These are phyloP conservation scores for Inga laurina DNA, from an alignment of 306 rosid genomes.

Conservation along the genomic window DNA sequence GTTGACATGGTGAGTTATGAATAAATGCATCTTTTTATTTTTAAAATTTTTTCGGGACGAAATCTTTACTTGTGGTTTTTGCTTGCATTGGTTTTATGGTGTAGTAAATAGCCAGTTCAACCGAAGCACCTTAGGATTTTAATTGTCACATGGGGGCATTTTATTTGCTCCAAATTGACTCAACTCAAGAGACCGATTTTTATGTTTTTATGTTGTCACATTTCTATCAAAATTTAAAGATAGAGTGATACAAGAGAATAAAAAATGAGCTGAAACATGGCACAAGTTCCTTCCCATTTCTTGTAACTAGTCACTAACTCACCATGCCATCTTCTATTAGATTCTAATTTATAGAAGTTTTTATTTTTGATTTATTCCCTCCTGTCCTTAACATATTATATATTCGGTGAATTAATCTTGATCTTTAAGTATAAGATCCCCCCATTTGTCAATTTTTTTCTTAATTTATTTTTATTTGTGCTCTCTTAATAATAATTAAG, in stretches of 20 bases:
- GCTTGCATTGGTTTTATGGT: neutral
- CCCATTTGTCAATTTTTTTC: too few relatives aligned
- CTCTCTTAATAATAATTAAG: fast-evolving
- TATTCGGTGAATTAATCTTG: too few relatives aligned
- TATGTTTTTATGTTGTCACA: neutral
- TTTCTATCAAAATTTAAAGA: neutral
- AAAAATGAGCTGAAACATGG: neutral
- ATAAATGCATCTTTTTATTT: neutral
- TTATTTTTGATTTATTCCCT: too few relatives aligned
- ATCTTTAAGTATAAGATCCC: too few relatives aligned
- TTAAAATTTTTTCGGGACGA: neutral
- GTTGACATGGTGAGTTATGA: neutral
- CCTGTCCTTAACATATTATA: too few relatives aligned
- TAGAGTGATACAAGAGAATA: neutral
- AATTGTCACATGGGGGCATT: neutral
- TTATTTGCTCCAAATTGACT: neutral
- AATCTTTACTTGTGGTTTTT: neutral
- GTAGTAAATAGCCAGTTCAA: neutral
- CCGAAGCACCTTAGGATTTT: neutral
- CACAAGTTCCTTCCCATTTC: neutral
- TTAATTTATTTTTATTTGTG: too few relatives aligned
- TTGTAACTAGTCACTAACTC: too few relatives aligned
- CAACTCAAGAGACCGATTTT: neutral
- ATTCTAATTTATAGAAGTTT: too few relatives aligned
- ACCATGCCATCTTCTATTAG: too few relatives aligned